Conservation (phyloP, 2,329 filamentous ascomycete species). For the Geoglossum cookeanum region DNA sequence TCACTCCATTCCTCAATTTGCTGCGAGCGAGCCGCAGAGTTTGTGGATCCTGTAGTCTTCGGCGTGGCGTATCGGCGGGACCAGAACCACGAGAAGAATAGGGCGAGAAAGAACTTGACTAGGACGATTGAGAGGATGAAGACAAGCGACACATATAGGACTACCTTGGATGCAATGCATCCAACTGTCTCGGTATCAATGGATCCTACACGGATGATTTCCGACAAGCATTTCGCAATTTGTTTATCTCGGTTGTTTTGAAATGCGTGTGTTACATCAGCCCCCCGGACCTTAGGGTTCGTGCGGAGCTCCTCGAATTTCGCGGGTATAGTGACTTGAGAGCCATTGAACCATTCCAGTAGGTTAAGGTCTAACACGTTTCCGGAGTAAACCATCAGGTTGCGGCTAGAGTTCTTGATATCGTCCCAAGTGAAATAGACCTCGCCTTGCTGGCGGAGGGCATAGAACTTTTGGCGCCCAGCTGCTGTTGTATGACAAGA, state of each 20-base stretch:
- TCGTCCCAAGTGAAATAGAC: conserved; percentile 97
- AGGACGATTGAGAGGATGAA: conserved; percentile 82
- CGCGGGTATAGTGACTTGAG: conserved; percentile 54
- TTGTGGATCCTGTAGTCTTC: conserved; percentile 66
- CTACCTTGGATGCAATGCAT: conserved; percentile 92
- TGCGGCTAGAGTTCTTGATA: conserved; percentile 70
- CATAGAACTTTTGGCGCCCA: conserved; percentile 59
- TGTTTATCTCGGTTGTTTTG: conserved; percentile 58
- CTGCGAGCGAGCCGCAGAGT: conserved; percentile 66
- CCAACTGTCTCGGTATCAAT: conserved; percentile 93
- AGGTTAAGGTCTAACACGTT: conserved; percentile 82
- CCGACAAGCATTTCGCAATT: conserved; percentile 68
- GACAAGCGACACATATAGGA: conserved; percentile 79
- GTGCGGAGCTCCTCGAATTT: conserved; percentile 66
- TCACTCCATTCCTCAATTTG: conserved; percentile 98
- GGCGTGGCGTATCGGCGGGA: conserved; percentile 65
- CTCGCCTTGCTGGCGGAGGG: conserved; percentile 51
- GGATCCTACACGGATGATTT: conserved; percentile 89
- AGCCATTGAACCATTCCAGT: conserved; percentile 72
- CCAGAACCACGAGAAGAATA: conserved; percentile 94
- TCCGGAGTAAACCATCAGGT: conserved; percentile 85
- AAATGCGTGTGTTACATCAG: conserved; percentile 78
- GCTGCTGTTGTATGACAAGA: conserved; percentile 62
- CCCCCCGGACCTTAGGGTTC: conserved; percentile 52
- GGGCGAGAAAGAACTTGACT: conserved; percentile 70